Conservation (phyloP, 2,329 filamentous ascomycete species). For the Aspergillus versicolor region DNA sequence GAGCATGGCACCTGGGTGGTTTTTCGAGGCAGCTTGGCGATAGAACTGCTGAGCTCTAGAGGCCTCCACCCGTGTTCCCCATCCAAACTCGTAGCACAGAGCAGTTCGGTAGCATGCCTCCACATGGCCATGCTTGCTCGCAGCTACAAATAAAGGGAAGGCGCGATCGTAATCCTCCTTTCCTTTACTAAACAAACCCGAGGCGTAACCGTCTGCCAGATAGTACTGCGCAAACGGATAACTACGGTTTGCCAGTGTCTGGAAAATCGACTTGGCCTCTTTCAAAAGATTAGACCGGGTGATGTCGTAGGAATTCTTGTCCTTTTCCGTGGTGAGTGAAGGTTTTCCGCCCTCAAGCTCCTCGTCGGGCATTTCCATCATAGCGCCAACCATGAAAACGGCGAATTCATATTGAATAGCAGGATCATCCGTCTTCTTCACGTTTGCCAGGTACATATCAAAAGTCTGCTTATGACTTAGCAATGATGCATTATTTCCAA, state of each 20-base stretch:
- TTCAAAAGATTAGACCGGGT: slow-evolving; percentile 68
- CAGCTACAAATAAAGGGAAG: slow-evolving; percentile 87
- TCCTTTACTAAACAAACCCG: slow-evolving; percentile 91
- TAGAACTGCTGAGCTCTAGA: slow-evolving; percentile 93
- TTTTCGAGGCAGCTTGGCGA: slow-evolving; percentile 84
- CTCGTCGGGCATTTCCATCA: slow-evolving; percentile 70
- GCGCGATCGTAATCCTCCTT: slow-evolving; percentile 89
- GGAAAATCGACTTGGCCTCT: slow-evolving; percentile 86
- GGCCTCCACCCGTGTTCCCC: slow-evolving; percentile 88
- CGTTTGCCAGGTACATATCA: slow-evolving; percentile 95
- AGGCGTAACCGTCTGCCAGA: slow-evolving; percentile 88
- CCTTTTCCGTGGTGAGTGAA: slow-evolving; percentile 21
- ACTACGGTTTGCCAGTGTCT: slow-evolving; percentile 78
- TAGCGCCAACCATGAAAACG: slow-evolving; percentile 86
- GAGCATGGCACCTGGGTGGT: slow-evolving; percentile 92
- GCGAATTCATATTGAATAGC: slow-evolving; percentile 96
- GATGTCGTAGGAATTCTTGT: slow-evolving; percentile 38
- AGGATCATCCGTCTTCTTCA: slow-evolving; percentile 92
- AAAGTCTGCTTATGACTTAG: slow-evolving; percentile 90
- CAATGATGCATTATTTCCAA: slow-evolving; percentile 88
- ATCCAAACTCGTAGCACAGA: slow-evolving; percentile 96
- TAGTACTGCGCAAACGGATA: slow-evolving; percentile 99
- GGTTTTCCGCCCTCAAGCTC: slow-evolving; percentile 31
- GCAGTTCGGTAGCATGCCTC: slow-evolving; percentile 93
- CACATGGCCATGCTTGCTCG: slow-evolving; percentile 94